phyloP scores from a whole-genome alignment of 2,329 filamentous ascomycete species.

The Zymoseptoria ardabiliae region DNA sequence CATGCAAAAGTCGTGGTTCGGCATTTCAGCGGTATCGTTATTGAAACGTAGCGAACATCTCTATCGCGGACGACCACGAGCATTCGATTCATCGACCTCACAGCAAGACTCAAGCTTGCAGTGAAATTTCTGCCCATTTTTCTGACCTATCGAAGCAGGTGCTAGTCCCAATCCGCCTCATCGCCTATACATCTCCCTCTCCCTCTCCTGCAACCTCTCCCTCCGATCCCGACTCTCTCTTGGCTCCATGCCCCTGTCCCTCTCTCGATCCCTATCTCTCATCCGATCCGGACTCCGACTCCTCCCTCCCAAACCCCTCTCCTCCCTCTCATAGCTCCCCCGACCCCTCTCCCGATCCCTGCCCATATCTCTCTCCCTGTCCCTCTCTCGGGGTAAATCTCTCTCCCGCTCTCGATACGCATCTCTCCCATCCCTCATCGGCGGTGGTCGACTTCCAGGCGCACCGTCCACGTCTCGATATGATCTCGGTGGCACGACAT shows the following conservation, averaged over 20 bases:
- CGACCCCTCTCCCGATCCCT: background rate
- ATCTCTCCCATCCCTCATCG: conserved; percentile 15
- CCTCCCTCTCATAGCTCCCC: background rate
- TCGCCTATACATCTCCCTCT: conserved; percentile 31
- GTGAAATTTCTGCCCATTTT: too few species aligned
- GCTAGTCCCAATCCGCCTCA: too few species aligned
- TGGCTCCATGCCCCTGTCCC: conserved; percentile 19
- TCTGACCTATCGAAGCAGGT: too few species aligned
- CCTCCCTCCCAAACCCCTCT: conserved; percentile 4
- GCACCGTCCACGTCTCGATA: conserved; percentile 5
- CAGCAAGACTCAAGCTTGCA: too few species aligned
- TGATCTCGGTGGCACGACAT: conserved; percentile 15
- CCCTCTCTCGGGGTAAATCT: background rate
- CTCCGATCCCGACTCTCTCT: conserved; percentile 23
- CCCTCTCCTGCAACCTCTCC: conserved; percentile 31
- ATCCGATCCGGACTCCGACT: background rate
- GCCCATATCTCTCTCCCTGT: background rate
- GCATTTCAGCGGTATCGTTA: too few species aligned
- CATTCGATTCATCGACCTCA: too few species aligned
- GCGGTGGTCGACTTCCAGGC: conserved; percentile 6
- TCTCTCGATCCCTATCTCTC: conserved; percentile 14
- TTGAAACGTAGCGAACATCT: too few species aligned
- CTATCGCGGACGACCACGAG: too few species aligned
- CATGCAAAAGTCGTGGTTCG: too few species aligned
- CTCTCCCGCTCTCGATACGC: conserved; percentile 1